Percentiles rank a stretch among this genome's conserved stretches.
Evolutionary conservation across 306 rosid species (phyloP).

Genomic region (Cicer chorassanicum): DNA sequence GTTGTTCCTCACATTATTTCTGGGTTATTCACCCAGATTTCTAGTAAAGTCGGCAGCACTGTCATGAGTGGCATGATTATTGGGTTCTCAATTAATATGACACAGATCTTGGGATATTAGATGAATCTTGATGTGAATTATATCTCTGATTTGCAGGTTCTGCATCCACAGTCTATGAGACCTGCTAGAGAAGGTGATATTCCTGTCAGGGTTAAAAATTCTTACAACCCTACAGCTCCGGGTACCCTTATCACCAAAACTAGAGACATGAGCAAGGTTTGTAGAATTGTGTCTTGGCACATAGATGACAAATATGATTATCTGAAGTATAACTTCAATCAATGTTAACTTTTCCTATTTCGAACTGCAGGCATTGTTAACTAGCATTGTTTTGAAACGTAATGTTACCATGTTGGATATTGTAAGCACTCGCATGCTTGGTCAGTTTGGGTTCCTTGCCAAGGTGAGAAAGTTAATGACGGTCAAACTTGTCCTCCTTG

Average conservation of each 20-base stretch:
- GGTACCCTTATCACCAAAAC: conserved; percentile 86
- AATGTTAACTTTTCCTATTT: conserved; percentile 40
- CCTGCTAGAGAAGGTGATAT: conserved; percentile 97
- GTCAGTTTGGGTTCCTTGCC: conserved; percentile 94
- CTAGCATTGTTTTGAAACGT: conserved; percentile 91
- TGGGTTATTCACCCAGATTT: conserved; percentile 6
- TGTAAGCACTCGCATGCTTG: conserved; percentile 97
- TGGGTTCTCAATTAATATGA: conserved; percentile 14
- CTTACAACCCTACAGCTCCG: conserved; percentile 93
- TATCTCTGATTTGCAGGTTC: conserved; percentile 63
- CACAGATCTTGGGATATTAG: conserved; percentile 25
- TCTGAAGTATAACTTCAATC: conserved; percentile 23
- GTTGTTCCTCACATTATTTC: conserved; percentile 16
- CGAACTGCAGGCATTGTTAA: conserved; percentile 76
- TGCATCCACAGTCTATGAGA: conserved; percentile 99
- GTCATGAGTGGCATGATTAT: conserved; percentile 11
- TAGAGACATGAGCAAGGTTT: conserved; percentile 93
- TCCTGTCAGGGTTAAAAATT: conserved; percentile 97
- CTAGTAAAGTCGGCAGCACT: conserved; percentile 2
- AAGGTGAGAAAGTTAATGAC: conserved; percentile 63
- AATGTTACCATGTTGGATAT: conserved; percentile 97
- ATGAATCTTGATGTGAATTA: background rate
- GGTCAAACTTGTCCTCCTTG: background rate
- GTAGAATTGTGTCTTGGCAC: conserved; percentile 41
- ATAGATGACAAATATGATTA: conserved; percentile 35